Evolutionary conservation across 331 rosid genomes (phyloP).

Genomic region (Acacia concinna): DNA sequence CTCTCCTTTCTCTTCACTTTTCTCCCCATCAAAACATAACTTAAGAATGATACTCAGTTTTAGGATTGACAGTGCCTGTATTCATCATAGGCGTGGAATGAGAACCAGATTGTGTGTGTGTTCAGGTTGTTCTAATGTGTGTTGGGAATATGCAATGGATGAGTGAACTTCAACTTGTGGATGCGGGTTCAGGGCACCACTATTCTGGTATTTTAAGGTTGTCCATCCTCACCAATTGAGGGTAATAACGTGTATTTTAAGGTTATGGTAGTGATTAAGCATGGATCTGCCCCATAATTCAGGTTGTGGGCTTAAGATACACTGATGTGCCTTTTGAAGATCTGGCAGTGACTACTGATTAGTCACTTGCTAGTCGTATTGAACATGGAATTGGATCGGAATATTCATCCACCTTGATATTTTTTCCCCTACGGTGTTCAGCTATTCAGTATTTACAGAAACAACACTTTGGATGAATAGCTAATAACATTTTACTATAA

Average conservation of each 20-base stretch:
- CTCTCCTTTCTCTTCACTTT: no score
- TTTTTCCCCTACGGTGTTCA: no score
- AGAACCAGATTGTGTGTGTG: not conserved
- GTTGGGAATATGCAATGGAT: not conserved
- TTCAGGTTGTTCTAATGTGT: not conserved
- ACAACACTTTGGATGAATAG: not conserved
- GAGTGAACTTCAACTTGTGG: not conserved
- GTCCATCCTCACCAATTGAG: not conserved
- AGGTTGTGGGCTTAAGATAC: constrained; percentile 10
- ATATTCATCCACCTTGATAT: not conserved
- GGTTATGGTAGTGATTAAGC: not conserved
- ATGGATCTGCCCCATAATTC: not conserved
- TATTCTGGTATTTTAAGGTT: not conserved
- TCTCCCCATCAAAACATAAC: no score
- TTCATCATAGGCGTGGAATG: not conserved
- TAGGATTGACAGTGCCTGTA: not conserved
- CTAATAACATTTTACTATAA: not conserved
- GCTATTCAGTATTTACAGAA: not conserved
- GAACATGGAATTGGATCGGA: not conserved
- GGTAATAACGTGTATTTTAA: not conserved
- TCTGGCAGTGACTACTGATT: constrained; percentile 10
- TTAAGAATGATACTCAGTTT: not conserved
- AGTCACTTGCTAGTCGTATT: not conserved
- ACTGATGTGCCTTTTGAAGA: constrained; percentile 4
- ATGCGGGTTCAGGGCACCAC: not conserved